Evolutionary conservation across 345 rosid species (phyloP).

Genomic region (Hypericum androsaemum): DNA sequence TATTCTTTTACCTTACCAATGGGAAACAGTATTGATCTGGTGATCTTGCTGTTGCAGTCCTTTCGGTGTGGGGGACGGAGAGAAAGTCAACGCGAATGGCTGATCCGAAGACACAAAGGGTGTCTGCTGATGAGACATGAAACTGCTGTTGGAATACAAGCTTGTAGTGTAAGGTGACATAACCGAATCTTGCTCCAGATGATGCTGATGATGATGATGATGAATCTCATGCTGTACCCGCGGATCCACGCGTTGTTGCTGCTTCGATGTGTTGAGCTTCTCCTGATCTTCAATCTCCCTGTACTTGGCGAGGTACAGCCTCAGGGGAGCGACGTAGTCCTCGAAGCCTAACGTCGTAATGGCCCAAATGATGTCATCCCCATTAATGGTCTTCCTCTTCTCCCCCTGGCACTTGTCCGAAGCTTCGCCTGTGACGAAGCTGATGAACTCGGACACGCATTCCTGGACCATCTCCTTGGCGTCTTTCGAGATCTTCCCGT

Average conservation of each 20-base stretch:
- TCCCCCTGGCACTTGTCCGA: conserved; percentile 2
- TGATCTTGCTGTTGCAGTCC: background rate
- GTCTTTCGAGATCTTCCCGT: conserved; percentile 4
- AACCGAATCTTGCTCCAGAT: background rate
- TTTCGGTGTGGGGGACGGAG: background rate
- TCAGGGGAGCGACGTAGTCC: background rate
- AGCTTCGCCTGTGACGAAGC: conserved; percentile 1
- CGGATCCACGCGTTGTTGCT: background rate
- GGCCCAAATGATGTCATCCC: conserved; percentile 4
- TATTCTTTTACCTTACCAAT: background rate
- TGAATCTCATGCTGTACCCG: background rate
- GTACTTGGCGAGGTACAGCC: background rate
- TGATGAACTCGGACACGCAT: conserved; percentile 4
- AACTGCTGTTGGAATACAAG: background rate
- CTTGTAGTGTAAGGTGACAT: background rate
- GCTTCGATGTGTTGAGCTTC: background rate
- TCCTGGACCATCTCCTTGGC: conserved; percentile 2
- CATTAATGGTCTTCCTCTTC: conserved; percentile 4
- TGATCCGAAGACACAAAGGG: background rate
- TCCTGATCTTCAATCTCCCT: conserved; percentile 2
- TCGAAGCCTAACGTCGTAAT: background rate
- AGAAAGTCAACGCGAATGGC: background rate
- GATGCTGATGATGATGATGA: background rate
- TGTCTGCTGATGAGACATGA: background rate
- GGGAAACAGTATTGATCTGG: background rate